Percentiles rank a stretch among this genome's conserved stretches.
Conservation (phyloP, 2,329 filamentous ascomycete genomes). For the Alternaria atra region DNA sequence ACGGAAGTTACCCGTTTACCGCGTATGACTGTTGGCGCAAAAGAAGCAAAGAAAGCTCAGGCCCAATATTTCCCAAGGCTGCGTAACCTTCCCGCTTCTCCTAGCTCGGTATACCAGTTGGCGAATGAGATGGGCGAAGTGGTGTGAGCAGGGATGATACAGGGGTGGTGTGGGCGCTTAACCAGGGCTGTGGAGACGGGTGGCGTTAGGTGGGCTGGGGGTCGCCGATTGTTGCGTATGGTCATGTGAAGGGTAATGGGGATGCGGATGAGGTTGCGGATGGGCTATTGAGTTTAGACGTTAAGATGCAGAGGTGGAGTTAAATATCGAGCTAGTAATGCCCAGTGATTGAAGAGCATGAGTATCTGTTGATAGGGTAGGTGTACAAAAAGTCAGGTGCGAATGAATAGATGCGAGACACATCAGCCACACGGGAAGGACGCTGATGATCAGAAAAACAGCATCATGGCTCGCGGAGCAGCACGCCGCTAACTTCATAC, state of each 20-base stretch:
- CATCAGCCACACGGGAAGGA: not conserved
- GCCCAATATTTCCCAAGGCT: constrained; percentile 23
- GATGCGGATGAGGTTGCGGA: constrained; percentile 7
- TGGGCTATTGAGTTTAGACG: constrained; percentile 1
- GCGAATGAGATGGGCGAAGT: constrained; percentile 28
- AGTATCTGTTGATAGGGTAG: not conserved
- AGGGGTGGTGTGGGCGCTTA: constrained; percentile 28
- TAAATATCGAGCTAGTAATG: not conserved
- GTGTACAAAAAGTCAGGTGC: not conserved
- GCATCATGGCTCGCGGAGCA: constrained; percentile 1
- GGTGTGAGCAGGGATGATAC: constrained; percentile 11
- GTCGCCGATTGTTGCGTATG: constrained; percentile 2
- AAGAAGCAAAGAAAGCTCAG: constrained; percentile 1
- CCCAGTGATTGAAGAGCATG: not conserved
- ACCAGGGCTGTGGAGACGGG: constrained; percentile 19
- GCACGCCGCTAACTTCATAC: not conserved
- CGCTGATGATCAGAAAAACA: not conserved
- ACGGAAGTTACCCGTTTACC: not conserved
- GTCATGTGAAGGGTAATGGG: constrained; percentile 5
- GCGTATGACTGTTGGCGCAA: not conserved
- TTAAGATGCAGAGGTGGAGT: not conserved
- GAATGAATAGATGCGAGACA: not conserved
- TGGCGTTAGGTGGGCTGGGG: constrained; percentile 11
- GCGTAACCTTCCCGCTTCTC: constrained; percentile 36
- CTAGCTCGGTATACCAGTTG: constrained; percentile 1